phyloP scores from a whole-genome alignment of 208 protist species.

The Lotmaria passim region DNA sequence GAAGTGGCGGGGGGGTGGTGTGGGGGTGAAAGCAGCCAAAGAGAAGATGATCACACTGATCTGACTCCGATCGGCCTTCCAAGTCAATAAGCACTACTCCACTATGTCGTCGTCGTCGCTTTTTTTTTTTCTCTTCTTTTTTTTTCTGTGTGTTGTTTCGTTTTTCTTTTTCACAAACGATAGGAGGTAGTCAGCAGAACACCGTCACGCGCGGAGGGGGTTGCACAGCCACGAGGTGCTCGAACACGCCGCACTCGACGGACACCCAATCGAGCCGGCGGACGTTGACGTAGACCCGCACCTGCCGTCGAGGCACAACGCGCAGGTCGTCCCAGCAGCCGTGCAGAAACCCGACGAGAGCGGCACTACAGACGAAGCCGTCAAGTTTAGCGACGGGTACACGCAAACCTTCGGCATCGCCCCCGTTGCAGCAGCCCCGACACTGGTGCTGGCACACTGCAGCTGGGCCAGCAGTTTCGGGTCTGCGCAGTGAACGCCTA shows the following conservation, averaged over 20 bases:
- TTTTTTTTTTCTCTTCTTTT: no score
- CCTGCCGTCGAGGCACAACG: constrained; percentile 31
- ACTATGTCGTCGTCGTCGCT: no score
- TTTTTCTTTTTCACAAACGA: no score
- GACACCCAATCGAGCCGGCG: constrained; percentile 17
- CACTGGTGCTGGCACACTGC: constrained; percentile 27
- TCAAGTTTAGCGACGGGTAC: constrained; percentile 10
- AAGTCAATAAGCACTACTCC: no score
- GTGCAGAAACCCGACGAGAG: constrained; percentile 43
- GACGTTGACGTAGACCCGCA: constrained; percentile 4
- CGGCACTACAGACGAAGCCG: no score
- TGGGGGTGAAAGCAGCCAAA: no score
- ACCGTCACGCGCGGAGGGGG: neutral
- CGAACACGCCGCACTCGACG: constrained; percentile 12
- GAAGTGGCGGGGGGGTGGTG: no score
- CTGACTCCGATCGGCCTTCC: no score
- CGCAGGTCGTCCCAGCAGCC: constrained; percentile 28
- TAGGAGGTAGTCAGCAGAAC: no score
- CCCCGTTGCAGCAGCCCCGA: neutral
- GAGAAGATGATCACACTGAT: no score
- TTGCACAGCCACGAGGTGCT: constrained; percentile 19
- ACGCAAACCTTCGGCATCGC: constrained; percentile 20
- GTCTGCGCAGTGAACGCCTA: constrained; percentile 32
- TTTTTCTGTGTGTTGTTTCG: no score
- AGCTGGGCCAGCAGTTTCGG: constrained; percentile 27